Percentiles rank a stretch among this genome's conserved stretches.
These are phyloP conservation scores for Tolypocladium pustulatum DNA, from an alignment of 2,329 filamentous ascomycete species.

Conservation along the genomic window DNA sequence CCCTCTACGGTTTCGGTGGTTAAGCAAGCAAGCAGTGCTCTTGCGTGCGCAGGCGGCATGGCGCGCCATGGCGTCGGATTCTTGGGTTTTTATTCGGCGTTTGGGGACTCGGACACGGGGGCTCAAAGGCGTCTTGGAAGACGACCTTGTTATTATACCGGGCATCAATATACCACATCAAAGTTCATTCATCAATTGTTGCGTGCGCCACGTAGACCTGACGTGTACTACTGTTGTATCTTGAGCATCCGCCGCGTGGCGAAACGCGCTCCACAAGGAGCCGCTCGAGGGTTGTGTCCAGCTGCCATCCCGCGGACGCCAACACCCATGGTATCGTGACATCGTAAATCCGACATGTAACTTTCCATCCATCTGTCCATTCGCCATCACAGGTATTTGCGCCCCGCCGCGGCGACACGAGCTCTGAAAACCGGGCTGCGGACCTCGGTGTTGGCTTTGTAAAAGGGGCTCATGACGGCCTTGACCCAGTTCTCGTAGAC, in stretches of 20 bases:
- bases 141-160: constrained; percentile 15
- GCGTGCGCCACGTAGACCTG: not conserved
- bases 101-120: constrained; percentile 17
- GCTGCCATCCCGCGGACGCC: not conserved
- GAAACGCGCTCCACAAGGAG: not conserved
- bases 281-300: not conserved
- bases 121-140: constrained; percentile 22
- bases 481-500: constrained; percentile 97
- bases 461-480: constrained; percentile 95
- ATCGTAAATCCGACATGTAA: not conserved
- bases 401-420: constrained; percentile 75
- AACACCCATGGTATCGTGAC: constrained; percentile 3
- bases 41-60: not conserved
- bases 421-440: constrained; percentile 76
- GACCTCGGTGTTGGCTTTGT: constrained; percentile 74
- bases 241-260: not conserved
- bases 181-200: not conserved
- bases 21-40: constrained; percentile 31
- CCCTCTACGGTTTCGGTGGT: constrained; percentile 85
- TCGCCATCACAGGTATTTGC: constrained; percentile 65
- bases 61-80: not conserved
- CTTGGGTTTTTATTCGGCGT: constrained; percentile 18
- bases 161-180: constrained; percentile 9
- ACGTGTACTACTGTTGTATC: not conserved
- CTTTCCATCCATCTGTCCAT: not conserved